Base-by-base conservation (phyloP, 257 asterid species). In the Ballota nigra region DNA sequence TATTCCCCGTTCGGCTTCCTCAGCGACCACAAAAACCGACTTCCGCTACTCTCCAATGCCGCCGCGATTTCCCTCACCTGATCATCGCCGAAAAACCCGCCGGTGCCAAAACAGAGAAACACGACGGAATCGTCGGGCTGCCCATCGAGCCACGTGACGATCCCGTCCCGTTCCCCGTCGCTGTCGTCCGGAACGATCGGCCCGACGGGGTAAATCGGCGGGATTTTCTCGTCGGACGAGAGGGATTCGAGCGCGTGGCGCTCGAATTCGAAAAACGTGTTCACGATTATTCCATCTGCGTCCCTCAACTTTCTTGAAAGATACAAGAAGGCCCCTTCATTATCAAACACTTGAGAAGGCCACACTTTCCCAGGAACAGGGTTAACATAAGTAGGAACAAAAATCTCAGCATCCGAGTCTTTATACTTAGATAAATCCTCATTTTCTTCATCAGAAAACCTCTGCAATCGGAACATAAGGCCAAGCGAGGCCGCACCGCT, bases 41-140 rank as follows among this genome's bases (percentile, higher is more conserved):
- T 56, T 2, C 84, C 84, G 26, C 86, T 67, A 0, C 15, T n/a
- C 47, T 84, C 86, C 0, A 84, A 33, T 2, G 76, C 86, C 16
- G 26, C 8, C 7, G 88, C 88, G 2, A 84, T 84, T 63, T 84
- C 85, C 49, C 26, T 68, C 55, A 84, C 80, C 49, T 84, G 88
- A 7, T 18, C 55, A 1, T 13, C 75, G 0, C 63, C 67, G 34
- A 84, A 81, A 13, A n/a, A 26, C 0, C 88, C 88, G 0, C 0
- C 12, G 57, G 73, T 78, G 2, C 88, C 86, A 58, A 81, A 84
- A 53, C 86, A 84, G 6, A 84, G 75, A 20, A 70, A 81, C 19
- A 79, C 84, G 0, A 80, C 87, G 2, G 86, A 78, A 2, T 71
- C 60, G 1, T 63, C 70, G 1, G 85, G 85, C 28, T 81, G 87